These are phyloP conservation scores for Gastrolobium bilobum DNA, from an alignment of 306 rosid genomes.

Conservation along the genomic window DNA sequence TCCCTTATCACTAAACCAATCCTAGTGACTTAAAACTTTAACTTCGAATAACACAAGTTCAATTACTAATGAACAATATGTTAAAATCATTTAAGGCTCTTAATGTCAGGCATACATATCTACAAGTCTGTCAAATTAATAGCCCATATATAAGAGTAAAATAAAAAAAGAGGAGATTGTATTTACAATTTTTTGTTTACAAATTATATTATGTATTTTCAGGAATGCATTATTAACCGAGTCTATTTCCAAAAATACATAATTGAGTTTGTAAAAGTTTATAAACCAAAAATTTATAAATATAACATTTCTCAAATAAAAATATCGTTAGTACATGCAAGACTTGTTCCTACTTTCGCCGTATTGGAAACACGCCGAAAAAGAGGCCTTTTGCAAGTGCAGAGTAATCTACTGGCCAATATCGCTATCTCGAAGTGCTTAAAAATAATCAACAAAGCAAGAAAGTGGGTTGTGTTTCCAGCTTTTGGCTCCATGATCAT, in stretches of 20 bases:
- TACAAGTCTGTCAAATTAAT: not conserved
- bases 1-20: too few species aligned
- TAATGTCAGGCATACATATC: not conserved
- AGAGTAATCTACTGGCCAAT: not conserved
- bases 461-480: not conserved
- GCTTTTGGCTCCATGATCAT: constrained; percentile 35
- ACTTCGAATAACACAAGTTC: not conserved
- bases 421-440: constrained; percentile 30
- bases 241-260: too few species aligned
- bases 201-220: too few species aligned
- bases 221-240: too few species aligned
- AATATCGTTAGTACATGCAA: not conserved
- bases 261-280: too few species aligned
- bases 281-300: too few species aligned
- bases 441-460: not conserved
- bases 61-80: not conserved
- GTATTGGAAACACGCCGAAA: constrained; percentile 2
- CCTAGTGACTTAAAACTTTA: not conserved
- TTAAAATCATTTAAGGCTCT: not conserved
- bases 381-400: constrained; percentile 9
- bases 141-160: not conserved
- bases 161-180: not conserved
- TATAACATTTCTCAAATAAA: too few species aligned
- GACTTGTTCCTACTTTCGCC: constrained; percentile 14
- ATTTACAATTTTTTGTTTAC: too few species aligned